Evolutionary conservation across 2,329 filamentous ascomycete genomes (phyloP).

Genomic region (Exophiala dermatitidis): DNA sequence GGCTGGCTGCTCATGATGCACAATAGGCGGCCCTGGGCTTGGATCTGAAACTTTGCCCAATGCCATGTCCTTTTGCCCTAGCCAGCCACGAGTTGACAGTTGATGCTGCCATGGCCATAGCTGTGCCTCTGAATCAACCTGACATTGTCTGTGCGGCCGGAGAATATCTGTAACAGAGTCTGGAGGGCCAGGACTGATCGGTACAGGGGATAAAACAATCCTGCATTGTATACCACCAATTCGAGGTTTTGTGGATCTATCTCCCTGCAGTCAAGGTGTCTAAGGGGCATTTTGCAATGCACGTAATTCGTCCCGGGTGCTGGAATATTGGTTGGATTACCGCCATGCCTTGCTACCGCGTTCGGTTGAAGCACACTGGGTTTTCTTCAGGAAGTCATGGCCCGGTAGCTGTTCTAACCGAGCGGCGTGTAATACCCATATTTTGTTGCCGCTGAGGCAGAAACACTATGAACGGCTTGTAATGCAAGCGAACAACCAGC

Average conservation of each 20-base stretch:
- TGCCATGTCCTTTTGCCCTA: constrained; percentile 3
- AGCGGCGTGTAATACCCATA: too few species aligned
- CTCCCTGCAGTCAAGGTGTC: neutral
- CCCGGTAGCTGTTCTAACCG: neutral
- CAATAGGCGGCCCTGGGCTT: constrained; percentile 10
- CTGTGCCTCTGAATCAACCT: too few species aligned
- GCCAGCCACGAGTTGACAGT: constrained; percentile 19
- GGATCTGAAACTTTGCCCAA: constrained; percentile 9
- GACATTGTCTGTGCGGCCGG: too few species aligned
- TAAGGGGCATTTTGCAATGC: neutral
- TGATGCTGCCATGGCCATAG: constrained; percentile 3
- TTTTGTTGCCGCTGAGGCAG: constrained; percentile 12
- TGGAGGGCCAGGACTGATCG: neutral
- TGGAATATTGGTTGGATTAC: constrained; percentile 1
- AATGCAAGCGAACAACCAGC: constrained; percentile 18
- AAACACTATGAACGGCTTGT: constrained; percentile 11
- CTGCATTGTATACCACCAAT: too few species aligned
- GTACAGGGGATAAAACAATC: neutral
- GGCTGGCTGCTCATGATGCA: constrained; percentile 14
- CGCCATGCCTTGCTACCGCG: constrained; percentile 19
- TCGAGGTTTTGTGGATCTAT: too few species aligned
- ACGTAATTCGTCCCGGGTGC: constrained; percentile 5
- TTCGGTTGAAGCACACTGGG: constrained; percentile 8
- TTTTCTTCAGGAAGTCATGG: constrained; percentile 2
- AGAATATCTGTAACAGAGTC: too few species aligned